Evolutionary conservation across 495 filamentous ascomycete genomes (phyloP).

Genomic region (Neurospora pannonica): DNA sequence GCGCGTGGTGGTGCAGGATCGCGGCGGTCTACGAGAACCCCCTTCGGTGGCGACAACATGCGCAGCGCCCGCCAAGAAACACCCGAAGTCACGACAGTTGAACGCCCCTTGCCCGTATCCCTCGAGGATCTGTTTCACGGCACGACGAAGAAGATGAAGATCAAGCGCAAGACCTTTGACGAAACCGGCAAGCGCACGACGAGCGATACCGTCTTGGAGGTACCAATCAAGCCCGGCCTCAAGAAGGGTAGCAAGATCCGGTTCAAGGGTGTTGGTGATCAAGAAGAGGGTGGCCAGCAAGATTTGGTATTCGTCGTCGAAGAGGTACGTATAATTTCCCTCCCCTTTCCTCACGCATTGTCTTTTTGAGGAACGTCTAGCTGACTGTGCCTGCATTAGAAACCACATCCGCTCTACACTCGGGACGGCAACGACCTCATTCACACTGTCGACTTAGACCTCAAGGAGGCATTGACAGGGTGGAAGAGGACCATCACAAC

Average conservation of each 20-base stretch:
- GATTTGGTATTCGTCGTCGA: slow-evolving; percentile 90
- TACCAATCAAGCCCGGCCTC: slow-evolving; percentile 87
- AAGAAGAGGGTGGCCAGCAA: slow-evolving; percentile 94
- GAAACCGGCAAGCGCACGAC: slow-evolving; percentile 70
- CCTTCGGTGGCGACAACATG: slow-evolving; percentile 38
- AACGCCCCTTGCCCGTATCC: slow-evolving; percentile 69
- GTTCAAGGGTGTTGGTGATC: slow-evolving; percentile 90
- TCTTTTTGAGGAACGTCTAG: background rate
- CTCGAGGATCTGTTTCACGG: slow-evolving; percentile 83
- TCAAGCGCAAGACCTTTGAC: slow-evolving; percentile 93
- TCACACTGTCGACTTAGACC: slow-evolving; percentile 62
- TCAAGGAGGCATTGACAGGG: slow-evolving; percentile 96
- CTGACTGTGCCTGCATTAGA: slow-evolving; percentile 39
- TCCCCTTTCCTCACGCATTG: background rate
- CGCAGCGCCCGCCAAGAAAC: slow-evolving; percentile 42
- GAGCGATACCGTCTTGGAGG: slow-evolving; percentile 83
- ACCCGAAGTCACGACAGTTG: slow-evolving; percentile 85
- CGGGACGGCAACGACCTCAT: slow-evolving; percentile 82
- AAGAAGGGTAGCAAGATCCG: slow-evolving; percentile 97
- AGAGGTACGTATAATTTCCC: slow-evolving; percentile 54
- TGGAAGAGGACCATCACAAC: slow-evolving; percentile 88
- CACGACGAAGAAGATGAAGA: slow-evolving; percentile 89
- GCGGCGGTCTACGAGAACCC: slow-evolving; percentile 26
- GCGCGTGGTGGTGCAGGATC: slow-evolving; percentile 27
- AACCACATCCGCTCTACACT: slow-evolving; percentile 70